phyloP scores from a whole-genome alignment of 2,329 filamentous ascomycete species.

The Xylariaceae sp. region DNA sequence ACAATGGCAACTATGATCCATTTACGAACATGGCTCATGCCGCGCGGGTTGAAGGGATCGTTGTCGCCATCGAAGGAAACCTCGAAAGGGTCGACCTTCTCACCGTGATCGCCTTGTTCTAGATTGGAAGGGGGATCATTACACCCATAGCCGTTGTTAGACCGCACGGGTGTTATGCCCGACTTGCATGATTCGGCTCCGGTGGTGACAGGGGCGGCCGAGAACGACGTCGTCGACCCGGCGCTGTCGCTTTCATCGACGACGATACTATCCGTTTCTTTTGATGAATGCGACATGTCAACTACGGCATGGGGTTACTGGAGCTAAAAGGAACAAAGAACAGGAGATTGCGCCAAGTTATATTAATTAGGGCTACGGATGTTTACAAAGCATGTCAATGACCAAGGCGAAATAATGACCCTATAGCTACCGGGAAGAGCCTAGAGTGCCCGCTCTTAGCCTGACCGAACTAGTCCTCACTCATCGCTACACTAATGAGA shows the following conservation, averaged over 20 bases:
- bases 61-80: conserved; percentile 72
- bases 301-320: too few relatives aligned
- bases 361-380: too few relatives aligned
- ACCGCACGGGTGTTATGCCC: conserved; percentile 15
- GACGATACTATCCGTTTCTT: conserved; percentile 3
- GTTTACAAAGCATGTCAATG: too few relatives aligned
- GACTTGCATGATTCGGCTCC: conserved; percentile 6
- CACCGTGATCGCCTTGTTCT: conserved; percentile 16
- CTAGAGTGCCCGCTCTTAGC: too few relatives aligned
- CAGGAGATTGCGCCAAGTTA: too few relatives aligned
- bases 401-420: too few relatives aligned
- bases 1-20: conserved; percentile 77
- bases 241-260: conserved; percentile 4
- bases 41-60: conserved; percentile 73
- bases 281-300: too few relatives aligned
- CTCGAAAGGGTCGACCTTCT: conserved; percentile 54
- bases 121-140: conserved; percentile 18
- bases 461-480: too few relatives aligned
- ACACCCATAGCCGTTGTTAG: conserved; percentile 25
- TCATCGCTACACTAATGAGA: too few relatives aligned
- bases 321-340: too few relatives aligned
- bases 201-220: background rate
- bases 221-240: too few relatives aligned
- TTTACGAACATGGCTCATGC: conserved; percentile 56
- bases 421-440: too few relatives aligned